A percentile compares a stretch with the other conserved stretches of the same genome.
phyloP scores from a whole-genome alignment of 768 basidiomycete species.

The Scleroderma citrinum region DNA sequence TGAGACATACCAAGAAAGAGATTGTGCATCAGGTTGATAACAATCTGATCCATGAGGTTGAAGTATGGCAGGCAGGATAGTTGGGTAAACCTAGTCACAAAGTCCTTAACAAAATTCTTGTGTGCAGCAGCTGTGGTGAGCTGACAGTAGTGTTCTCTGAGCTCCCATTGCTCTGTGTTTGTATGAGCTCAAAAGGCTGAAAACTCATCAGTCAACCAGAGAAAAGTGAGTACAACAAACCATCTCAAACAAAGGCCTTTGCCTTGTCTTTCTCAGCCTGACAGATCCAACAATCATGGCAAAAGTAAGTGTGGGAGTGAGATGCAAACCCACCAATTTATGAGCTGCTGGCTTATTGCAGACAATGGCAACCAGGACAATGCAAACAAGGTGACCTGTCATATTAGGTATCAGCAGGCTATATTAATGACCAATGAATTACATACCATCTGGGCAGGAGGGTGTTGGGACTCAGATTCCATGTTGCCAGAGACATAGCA shows the following conservation, averaged over 20 bases:
- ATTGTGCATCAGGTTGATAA: slow-evolving; percentile 34
- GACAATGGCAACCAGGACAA: slow-evolving; percentile 28
- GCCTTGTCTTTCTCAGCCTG: slow-evolving; percentile 18
- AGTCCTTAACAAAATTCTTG: slow-evolving; percentile 3
- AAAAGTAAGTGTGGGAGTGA: slow-evolving; percentile 29
- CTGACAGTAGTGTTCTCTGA: too few species aligned
- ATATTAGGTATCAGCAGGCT: neutral
- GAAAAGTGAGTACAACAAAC: slow-evolving; percentile 3
- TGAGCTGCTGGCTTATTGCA: slow-evolving; percentile 37
- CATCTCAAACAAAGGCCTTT: slow-evolving; percentile 15
- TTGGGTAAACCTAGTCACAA: slow-evolving; percentile 6
- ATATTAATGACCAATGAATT: neutral
- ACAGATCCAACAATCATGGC: slow-evolving; percentile 31
- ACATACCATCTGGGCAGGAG: neutral
- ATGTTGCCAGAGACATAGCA: neutral
- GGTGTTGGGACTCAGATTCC: neutral
- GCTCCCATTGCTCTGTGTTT: too few species aligned
- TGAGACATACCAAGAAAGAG: slow-evolving; percentile 24
- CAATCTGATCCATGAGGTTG: slow-evolving; percentile 19
- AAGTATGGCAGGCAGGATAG: slow-evolving; percentile 31
- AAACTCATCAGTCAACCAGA: too few species aligned
- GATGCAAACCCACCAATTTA: slow-evolving; percentile 29
- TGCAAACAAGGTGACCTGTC: slow-evolving; percentile 1
- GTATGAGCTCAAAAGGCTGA: too few species aligned
- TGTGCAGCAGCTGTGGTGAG: neutral